A percentile compares a stretch with the other conserved stretches of the same genome.
phyloP scores from a whole-genome alignment of 495 filamentous ascomycete genomes.

The Extremus antarcticus region DNA sequence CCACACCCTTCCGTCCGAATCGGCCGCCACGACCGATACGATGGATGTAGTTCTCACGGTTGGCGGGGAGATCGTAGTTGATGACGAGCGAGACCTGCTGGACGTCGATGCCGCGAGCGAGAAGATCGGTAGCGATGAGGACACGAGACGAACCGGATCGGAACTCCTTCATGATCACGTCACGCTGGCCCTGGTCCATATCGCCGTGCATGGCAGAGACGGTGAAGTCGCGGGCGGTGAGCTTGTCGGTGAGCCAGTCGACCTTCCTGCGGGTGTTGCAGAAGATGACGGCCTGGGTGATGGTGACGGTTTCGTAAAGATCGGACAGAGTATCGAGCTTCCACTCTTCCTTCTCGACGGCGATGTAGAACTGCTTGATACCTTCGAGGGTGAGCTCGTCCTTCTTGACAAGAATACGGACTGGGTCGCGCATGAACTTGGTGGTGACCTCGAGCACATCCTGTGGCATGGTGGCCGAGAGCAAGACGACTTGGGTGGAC shows the following conservation, averaged over 20 bases:
- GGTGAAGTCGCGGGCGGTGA: constrained; percentile 94
- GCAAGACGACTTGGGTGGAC: constrained; percentile 92
- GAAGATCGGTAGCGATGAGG: constrained; percentile 90
- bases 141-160: constrained; percentile 94
- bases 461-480: constrained; percentile 96
- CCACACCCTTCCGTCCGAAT: constrained; percentile 99
- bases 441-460: constrained; percentile 98
- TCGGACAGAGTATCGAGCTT: constrained; percentile 98
- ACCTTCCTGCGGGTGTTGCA: constrained; percentile 99
- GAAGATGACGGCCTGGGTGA: constrained; percentile 99
- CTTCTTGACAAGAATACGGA: constrained; percentile 98
- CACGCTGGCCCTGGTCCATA: constrained; percentile 94
- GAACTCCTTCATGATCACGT: constrained; percentile 99
- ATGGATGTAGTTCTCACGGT: constrained; percentile 99
- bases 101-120: constrained; percentile 98
- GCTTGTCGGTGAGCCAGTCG: constrained; percentile 99
- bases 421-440: constrained; percentile 99
- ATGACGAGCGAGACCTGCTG: constrained; percentile 99
- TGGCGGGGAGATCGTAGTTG: constrained; percentile 97
- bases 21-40: constrained; percentile 96
- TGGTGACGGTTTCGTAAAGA: constrained; percentile 97
- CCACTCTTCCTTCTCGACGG: constrained; percentile 99
- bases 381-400: constrained; percentile 97
- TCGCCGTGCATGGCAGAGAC: constrained; percentile 99
- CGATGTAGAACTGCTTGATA: constrained; percentile 99